Conservation (phyloP, 176 grass and related monocot species). For the Lolium rigidum region DNA sequence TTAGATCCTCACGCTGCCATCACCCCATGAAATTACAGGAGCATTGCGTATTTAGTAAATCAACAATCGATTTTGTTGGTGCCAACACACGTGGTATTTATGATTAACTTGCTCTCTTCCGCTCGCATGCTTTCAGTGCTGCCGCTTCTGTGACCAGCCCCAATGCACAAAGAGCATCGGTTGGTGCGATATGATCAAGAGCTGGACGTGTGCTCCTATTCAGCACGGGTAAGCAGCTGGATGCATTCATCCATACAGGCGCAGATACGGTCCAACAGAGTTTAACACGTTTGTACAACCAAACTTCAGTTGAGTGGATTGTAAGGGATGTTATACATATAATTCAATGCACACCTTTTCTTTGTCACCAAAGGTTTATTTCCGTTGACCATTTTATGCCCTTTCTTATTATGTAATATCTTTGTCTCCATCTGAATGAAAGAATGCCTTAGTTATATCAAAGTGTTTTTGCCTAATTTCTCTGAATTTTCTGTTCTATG, state of each 20-base stretch:
- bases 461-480: background rate
- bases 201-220: background rate
- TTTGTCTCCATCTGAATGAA: background rate
- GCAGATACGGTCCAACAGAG: background rate
- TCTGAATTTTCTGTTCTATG: background rate
- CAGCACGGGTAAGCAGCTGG: background rate
- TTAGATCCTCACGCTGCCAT: background rate
- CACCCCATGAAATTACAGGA: background rate
- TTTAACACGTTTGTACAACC: background rate
- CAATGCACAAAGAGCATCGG: background rate
- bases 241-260: slow-evolving; percentile 3
- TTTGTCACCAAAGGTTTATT: background rate
- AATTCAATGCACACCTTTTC: background rate
- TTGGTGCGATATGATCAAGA: background rate
- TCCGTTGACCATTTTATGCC: background rate
- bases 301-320: background rate
- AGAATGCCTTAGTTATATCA: background rate
- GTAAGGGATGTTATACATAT: background rate
- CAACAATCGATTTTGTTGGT: background rate
- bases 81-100: background rate
- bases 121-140: background rate
- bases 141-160: background rate
- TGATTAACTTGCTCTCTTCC: background rate
- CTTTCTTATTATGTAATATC: background rate
- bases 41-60: background rate